Evolutionary conservation across 805 yeast genomes (phyloP).

Genomic region (Wickerhamiella australiensis): DNA sequence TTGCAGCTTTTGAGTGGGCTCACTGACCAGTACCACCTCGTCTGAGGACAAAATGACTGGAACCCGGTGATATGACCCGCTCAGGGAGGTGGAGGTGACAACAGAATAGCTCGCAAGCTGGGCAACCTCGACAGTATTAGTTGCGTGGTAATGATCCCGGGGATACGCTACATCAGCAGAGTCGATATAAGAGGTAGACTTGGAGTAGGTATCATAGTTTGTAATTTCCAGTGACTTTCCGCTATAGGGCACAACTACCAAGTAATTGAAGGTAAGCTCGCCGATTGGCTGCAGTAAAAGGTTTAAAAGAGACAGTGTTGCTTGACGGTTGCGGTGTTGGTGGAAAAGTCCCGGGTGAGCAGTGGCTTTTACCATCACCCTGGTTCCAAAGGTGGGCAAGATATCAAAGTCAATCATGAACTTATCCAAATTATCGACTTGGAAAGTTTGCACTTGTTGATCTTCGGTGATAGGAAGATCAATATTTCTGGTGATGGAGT

Average conservation of each 20-base stretch:
- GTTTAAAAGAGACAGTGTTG: slow-evolving; percentile 65
- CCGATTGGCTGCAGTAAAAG: slow-evolving; percentile 73
- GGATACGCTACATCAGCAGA: slow-evolving; percentile 11
- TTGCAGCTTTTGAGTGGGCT: slow-evolving; percentile 58
- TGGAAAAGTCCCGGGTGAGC: slow-evolving; percentile 50
- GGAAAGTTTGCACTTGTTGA: slow-evolving; percentile 64
- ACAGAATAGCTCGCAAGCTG: slow-evolving; percentile 1
- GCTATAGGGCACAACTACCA: slow-evolving; percentile 76
- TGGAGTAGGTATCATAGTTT: slow-evolving; percentile 95
- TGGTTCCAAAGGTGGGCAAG: slow-evolving; percentile 89
- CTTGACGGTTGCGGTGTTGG: slow-evolving; percentile 26
- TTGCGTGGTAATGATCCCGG: slow-evolving; percentile 14
- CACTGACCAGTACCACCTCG: slow-evolving; percentile 62
- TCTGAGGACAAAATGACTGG: slow-evolving; percentile 65
- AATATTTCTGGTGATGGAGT: slow-evolving; percentile 78
- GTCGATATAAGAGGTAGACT: slow-evolving; percentile 54
- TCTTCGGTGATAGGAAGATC: slow-evolving; percentile 63
- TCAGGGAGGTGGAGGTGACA: slow-evolving; percentile 81
- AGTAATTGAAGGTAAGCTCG: slow-evolving; percentile 60
- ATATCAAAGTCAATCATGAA: slow-evolving; percentile 78
- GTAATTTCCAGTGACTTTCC: slow-evolving; percentile 78
- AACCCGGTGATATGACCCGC: slow-evolving; percentile 64
- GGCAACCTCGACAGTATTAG: slow-evolving; percentile 34
- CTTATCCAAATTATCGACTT: slow-evolving; percentile 61
- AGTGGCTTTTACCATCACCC: slow-evolving; percentile 79